These are phyloP conservation scores for Wakefieldia striispora DNA, from an alignment of 768 basidiomycete genomes.

Conservation along the genomic window DNA sequence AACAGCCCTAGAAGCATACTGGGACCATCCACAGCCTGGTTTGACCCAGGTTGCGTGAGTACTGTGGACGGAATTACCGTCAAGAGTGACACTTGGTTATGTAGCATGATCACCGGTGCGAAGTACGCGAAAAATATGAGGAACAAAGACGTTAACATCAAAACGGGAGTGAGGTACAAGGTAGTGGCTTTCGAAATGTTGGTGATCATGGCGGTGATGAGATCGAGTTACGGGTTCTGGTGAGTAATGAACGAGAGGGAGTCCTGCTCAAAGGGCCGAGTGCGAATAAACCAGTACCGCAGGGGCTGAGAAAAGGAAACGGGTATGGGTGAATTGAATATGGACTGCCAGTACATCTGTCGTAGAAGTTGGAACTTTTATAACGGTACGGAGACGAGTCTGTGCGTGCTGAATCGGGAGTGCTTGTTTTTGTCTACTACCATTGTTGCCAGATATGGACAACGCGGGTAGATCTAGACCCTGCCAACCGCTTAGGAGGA, in stretches of 20 bases:
- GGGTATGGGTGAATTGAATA: neutral
- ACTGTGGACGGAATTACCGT: constrained; percentile 56
- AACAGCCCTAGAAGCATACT: constrained; percentile 64
- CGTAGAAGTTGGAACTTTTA: constrained; percentile 14
- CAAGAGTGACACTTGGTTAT: constrained; percentile 61
- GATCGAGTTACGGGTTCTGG: neutral
- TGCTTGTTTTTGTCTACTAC: constrained; percentile 9
- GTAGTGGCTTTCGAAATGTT: constrained; percentile 66
- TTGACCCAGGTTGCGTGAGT: constrained; percentile 36
- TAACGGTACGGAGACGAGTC: neutral
- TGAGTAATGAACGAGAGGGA: constrained; percentile 7
- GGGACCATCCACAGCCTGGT: constrained; percentile 56
- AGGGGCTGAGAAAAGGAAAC: constrained; percentile 2
- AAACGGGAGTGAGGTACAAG: constrained; percentile 64
- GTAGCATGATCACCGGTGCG: constrained; percentile 61
- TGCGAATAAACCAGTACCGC: constrained; percentile 26
- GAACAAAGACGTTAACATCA: constrained; percentile 63
- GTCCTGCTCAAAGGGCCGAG: constrained; percentile 18
- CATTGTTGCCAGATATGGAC: constrained; percentile 14
- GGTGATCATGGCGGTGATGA: constrained; percentile 52
- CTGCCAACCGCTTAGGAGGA: neutral
- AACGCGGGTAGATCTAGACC: too few species aligned
- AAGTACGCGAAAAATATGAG: constrained; percentile 66
- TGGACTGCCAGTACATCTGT: neutral
- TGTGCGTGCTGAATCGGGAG: neutral